Evolutionary conservation across 2,329 filamentous ascomycete species (phyloP), one percentile per base, ranked within the genome.

Genomic region (Rutstroemia sp.): DNA sequence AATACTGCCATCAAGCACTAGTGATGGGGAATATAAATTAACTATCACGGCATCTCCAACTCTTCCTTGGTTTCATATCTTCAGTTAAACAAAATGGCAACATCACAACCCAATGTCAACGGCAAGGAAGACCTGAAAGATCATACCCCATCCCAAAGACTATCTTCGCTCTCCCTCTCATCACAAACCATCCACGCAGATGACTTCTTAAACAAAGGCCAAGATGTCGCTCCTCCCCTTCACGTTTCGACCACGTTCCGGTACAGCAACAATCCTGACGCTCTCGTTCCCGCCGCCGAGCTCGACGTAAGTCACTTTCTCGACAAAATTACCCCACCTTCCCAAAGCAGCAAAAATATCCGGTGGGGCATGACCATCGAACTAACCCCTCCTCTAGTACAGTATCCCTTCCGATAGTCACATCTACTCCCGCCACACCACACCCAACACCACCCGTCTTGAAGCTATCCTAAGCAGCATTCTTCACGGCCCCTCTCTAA

Each of bases 201-300:
- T 67, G 86, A 95, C 73, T 77, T 77, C 65, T 79, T 94, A 65
- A 89, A 89, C 71, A 73, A 78, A 36, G 82, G 88, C 63, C 78
- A 83, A 51, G 90, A 94, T 68, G 87, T 97, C 55, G 91, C 92
- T 12, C 92, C 94, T 58, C 84, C 92, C 4, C 78, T 97, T 68
- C 92, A 97, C 70, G 83, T 95, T 61, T 91, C 90, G 60, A 96
- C 92, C 12, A 97, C 90, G 16, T 97, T 90, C 73, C 84, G 89
- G 64, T 97, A 96, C 71, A 76, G 78, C 27, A 73, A 76, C 53
- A 79, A 96, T 68, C 88, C 90, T 2, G 78, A 84, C 5, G 70
- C 82, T 27, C 79, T 96, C 47, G 73, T 59, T 69, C 58, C 69
- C 23, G 76, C 74, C 74, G 68, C 69, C 16, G 81, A 87, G 58